Percentiles rank a stretch among this genome's conserved stretches.
Evolutionary conservation across 2,329 filamentous ascomycete genomes (phyloP).

Genomic region (Alternaria hordeiaustralica): DNA sequence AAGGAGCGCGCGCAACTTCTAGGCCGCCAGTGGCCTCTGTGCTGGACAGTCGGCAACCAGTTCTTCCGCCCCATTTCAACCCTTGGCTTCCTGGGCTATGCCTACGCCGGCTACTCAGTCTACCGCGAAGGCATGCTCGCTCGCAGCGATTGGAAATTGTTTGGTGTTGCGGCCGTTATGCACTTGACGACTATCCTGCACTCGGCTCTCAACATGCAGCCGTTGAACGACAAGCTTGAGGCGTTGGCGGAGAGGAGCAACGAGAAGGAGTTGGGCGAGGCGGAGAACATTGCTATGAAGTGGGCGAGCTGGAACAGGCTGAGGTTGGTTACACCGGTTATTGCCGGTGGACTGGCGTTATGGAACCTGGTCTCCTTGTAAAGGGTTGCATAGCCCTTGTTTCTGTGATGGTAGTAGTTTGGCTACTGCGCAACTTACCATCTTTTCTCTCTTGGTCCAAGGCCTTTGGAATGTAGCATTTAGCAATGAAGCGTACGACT

Average conservation of each 20-base stretch:
- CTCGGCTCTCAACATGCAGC: slow-evolving; percentile 60
- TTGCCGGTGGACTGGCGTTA: slow-evolving; percentile 44
- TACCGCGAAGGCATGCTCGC: slow-evolving; percentile 37
- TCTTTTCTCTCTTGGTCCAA: not conserved
- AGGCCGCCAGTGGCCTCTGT: slow-evolving; percentile 58
- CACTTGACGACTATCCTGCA: slow-evolving; percentile 58
- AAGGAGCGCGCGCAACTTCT: slow-evolving; percentile 53
- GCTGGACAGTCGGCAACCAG: slow-evolving; percentile 59
- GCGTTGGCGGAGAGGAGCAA: slow-evolving; percentile 44
- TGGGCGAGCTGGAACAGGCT: slow-evolving; percentile 48
- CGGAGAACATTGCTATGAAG: slow-evolving; percentile 41
- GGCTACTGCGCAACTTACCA: not conserved
- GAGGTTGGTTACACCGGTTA: slow-evolving; percentile 43
- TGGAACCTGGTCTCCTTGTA: slow-evolving; percentile 37
- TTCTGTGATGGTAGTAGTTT: not conserved
- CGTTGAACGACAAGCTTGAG: slow-evolving; percentile 57
- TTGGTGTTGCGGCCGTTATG: slow-evolving; percentile 52
- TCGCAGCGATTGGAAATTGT: slow-evolving; percentile 55
- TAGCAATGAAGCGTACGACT: not conserved
- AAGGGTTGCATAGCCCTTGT: not conserved
- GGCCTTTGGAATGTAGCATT: not conserved
- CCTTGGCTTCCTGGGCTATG: slow-evolving; percentile 57
- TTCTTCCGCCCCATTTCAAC: slow-evolving; percentile 61
- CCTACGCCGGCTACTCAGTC: slow-evolving; percentile 51
- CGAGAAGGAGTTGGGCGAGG: slow-evolving; percentile 41